phyloP scores from a whole-genome alignment of 2,329 filamentous ascomycete species.

The Didymella lethalis region DNA sequence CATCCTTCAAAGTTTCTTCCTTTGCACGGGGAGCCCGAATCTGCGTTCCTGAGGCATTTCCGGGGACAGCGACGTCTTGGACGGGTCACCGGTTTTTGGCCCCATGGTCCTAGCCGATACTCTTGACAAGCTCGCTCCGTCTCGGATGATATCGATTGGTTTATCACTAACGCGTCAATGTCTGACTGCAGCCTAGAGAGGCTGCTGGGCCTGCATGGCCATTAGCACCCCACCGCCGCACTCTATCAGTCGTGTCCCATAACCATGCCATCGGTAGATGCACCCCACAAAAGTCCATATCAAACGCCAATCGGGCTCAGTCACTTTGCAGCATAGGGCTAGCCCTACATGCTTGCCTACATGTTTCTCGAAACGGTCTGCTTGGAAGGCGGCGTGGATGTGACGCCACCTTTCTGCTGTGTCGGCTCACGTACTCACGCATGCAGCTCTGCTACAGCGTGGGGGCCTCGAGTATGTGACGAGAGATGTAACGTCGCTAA shows the following conservation, averaged over 20 bases:
- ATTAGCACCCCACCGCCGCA: not conserved
- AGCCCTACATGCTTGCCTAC: slow-evolving; percentile 3
- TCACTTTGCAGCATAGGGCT: slow-evolving; percentile 1
- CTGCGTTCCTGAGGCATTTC: slow-evolving; percentile 16
- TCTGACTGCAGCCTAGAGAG: slow-evolving; percentile 7
- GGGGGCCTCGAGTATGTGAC: slow-evolving; percentile 1
- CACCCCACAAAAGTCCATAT: not conserved
- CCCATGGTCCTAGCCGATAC: slow-evolving; percentile 32
- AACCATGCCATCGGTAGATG: slow-evolving; percentile 1
- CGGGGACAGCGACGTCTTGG: slow-evolving; percentile 20
- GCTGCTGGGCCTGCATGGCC: not conserved
- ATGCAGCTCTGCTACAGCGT: not conserved
- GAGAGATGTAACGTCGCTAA: not conserved
- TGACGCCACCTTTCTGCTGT: not conserved
- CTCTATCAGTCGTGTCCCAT: not conserved
- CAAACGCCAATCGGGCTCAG: not conserved
- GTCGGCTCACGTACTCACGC: not conserved
- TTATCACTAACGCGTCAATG: not conserved
- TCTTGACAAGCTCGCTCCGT: slow-evolving; percentile 13
- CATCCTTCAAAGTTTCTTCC: not conserved
- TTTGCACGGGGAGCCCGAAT: slow-evolving; percentile 1
- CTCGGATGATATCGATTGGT: slow-evolving; percentile 19
- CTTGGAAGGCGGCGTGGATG: not conserved
- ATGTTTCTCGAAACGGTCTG: not conserved
- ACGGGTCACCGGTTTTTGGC: slow-evolving; percentile 33